A percentile compares a stretch with the other conserved stretches of the same genome.
These are phyloP conservation scores for Lepraria neglecta DNA, from an alignment of 495 filamentous ascomycete species.

Conservation along the genomic window DNA sequence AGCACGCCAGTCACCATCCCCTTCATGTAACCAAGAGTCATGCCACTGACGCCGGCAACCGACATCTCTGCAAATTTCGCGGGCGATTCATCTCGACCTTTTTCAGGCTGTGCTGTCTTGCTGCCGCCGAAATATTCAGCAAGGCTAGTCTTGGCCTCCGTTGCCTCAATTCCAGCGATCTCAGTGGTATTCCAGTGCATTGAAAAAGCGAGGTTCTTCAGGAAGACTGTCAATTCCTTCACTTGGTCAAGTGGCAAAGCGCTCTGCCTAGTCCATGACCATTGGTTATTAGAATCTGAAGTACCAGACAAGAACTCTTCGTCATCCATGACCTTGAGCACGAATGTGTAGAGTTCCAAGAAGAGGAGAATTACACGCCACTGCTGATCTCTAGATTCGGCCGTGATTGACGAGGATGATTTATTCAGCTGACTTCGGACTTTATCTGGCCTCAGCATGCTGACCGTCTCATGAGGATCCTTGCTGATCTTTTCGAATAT, in stretches of 20 bases:
- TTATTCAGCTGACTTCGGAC: conserved; percentile 21
- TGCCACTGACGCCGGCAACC: conserved; percentile 57
- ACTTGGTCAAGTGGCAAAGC: conserved; percentile 64
- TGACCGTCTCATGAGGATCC: conserved; percentile 52
- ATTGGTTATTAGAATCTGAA: conserved; percentile 33
- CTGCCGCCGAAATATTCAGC: conserved; percentile 49
- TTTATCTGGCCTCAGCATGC: conserved; percentile 45
- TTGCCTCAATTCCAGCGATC: conserved; percentile 49
- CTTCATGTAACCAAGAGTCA: conserved; percentile 73
- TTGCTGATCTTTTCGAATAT: conserved; percentile 59
- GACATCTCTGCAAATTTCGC: conserved; percentile 17
- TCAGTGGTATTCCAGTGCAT: conserved; percentile 78
- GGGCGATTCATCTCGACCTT: conserved; percentile 11
- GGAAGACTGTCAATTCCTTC: conserved; percentile 68
- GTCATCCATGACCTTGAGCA: conserved; percentile 88
- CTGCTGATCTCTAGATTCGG: conserved; percentile 53
- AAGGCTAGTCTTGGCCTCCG: conserved; percentile 44
- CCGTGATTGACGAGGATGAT: conserved; percentile 1
- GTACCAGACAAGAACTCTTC: conserved; percentile 52
- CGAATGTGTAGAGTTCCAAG: conserved; percentile 87
- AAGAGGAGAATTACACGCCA: conserved; percentile 90
- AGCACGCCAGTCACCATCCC: conserved; percentile 75
- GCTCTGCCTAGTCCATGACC: conserved; percentile 56
- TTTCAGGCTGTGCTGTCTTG: conserved; percentile 18
- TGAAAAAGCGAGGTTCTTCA: conserved; percentile 89